A percentile compares a stretch with the other conserved stretches of the same genome.
phyloP scores from a whole-genome alignment of 768 basidiomycete species.

The Termitomyces sp. region DNA sequence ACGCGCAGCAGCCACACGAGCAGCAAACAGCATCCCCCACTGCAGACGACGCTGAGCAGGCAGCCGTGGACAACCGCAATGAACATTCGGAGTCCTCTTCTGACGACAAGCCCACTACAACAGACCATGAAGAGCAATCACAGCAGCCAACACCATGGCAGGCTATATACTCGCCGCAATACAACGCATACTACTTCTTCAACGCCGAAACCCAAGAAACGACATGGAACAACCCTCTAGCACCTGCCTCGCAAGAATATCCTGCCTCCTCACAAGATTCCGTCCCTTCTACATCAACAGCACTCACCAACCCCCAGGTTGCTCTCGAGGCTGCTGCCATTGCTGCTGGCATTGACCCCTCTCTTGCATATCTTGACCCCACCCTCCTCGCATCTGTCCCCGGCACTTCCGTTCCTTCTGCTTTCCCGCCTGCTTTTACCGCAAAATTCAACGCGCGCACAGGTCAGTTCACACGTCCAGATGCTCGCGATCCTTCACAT shows the following conservation, averaged over 20 bases:
- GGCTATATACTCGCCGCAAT: constrained; percentile 73
- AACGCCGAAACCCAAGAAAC: constrained; percentile 74
- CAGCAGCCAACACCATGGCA: constrained; percentile 55
- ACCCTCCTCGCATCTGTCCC: constrained; percentile 43
- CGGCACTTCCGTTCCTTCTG: constrained; percentile 25
- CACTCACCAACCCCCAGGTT: constrained; percentile 33
- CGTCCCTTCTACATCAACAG: constrained; percentile 19
- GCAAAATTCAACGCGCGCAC: constrained; percentile 85
- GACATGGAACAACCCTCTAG: constrained; percentile 79
- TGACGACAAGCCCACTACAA: background rate
- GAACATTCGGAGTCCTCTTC: background rate
- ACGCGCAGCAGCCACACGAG: background rate
- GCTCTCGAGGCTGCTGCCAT: constrained; percentile 68
- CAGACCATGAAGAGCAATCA: background rate
- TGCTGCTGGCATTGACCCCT: constrained; percentile 81
- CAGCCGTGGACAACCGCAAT: background rate
- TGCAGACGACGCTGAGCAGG: background rate
- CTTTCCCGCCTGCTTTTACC: constrained; percentile 43
- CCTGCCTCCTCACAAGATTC: constrained; percentile 22
- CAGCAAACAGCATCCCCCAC: background rate
- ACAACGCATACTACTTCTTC: constrained; percentile 85
- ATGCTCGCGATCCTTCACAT: constrained; percentile 71
- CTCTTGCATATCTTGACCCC: constrained; percentile 78
- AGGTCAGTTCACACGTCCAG: constrained; percentile 64
- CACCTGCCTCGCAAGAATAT: background rate